Conservation (phyloP, 495 filamentous ascomycete genomes). For the Margaritispora aquatica region DNA sequence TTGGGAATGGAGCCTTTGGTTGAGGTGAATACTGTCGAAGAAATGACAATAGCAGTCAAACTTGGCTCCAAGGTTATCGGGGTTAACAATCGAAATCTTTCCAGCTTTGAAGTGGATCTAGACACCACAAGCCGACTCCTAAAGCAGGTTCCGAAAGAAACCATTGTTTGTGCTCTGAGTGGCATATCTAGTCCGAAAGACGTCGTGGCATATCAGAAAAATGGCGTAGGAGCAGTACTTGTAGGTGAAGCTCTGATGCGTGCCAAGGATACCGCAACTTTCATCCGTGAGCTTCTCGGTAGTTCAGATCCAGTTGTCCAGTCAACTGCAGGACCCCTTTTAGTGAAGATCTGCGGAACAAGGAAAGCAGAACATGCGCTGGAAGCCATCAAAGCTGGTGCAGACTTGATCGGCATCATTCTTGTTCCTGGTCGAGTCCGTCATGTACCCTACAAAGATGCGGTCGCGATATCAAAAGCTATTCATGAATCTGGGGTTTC, state of each 20-base stretch:
- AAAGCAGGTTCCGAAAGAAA: conserved; percentile 73
- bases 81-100: conserved; percentile 95
- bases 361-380: conserved; percentile 73
- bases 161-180: conserved; percentile 91
- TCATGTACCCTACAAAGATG: conserved; percentile 68
- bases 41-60: conserved; percentile 82
- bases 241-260: conserved; percentile 97
- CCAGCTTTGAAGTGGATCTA: conserved; percentile 93
- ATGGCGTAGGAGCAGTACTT: conserved; percentile 86
- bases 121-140: conserved; percentile 89
- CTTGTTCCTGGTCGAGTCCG: conserved; percentile 76
- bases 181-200: conserved; percentile 90
- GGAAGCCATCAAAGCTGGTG: conserved; percentile 78
- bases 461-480: conserved; percentile 69
- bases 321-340: conserved; percentile 32
- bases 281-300: conserved; percentile 76
- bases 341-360: conserved; percentile 98
- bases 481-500: conserved; percentile 51
- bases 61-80: conserved; percentile 93
- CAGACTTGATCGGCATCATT: conserved; percentile 91
- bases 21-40: conserved; percentile 89
- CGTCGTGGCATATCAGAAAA: conserved; percentile 78
- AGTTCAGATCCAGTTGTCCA: conserved; percentile 33
- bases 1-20: conserved; percentile 98
- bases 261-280: conserved; percentile 67